Percentiles rank a stretch among this genome's conserved stretches.
Evolutionary conservation across 208 protist species (phyloP).

Genomic region (Crithidia mellificae): DNA sequence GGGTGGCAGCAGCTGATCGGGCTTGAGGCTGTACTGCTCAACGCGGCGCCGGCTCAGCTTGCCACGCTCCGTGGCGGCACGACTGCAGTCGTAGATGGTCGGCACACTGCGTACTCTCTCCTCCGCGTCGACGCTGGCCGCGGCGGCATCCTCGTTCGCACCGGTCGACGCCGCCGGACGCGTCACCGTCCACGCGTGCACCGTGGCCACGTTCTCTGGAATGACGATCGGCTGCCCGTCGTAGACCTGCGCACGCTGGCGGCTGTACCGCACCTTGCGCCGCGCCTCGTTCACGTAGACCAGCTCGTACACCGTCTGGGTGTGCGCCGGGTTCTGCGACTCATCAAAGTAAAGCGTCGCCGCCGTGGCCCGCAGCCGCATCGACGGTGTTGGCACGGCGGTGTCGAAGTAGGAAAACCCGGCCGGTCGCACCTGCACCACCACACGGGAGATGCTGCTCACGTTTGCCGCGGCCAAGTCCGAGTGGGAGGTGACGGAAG

Average conservation of each 20-base stretch:
- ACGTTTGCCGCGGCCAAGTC: slow-evolving; percentile 1
- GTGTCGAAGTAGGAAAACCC: slow-evolving; percentile 72
- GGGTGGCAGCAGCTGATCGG: slow-evolving; percentile 50
- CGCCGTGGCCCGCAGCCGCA: slow-evolving; percentile 45
- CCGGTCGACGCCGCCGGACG: neutral
- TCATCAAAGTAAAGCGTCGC: slow-evolving; percentile 85
- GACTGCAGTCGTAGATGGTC: slow-evolving; percentile 72
- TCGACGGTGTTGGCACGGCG: slow-evolving; percentile 52
- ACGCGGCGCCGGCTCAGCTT: slow-evolving; percentile 37
- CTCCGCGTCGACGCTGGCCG: neutral
- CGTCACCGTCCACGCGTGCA: slow-evolving; percentile 79
- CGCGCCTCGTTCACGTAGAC: slow-evolving; percentile 59
- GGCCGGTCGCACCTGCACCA: slow-evolving; percentile 51
- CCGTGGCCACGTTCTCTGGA: slow-evolving; percentile 56
- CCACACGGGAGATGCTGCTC: slow-evolving; percentile 53
- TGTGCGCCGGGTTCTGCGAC: slow-evolving; percentile 50
- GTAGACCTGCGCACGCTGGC: slow-evolving; percentile 44
- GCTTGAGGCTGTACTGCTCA: slow-evolving; percentile 28
- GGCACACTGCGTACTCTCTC: slow-evolving; percentile 58
- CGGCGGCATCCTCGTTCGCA: no score
- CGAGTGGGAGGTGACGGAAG: no score
- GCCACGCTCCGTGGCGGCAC: slow-evolving; percentile 33
- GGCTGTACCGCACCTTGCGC: slow-evolving; percentile 63
- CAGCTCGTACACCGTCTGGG: slow-evolving; percentile 70
- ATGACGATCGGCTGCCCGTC: slow-evolving; percentile 52